Evolutionary conservation across 164 flowering plant species (phyloP), one percentile per base, ranked within the genome.

Genomic region (Magnolia sinica): DNA sequence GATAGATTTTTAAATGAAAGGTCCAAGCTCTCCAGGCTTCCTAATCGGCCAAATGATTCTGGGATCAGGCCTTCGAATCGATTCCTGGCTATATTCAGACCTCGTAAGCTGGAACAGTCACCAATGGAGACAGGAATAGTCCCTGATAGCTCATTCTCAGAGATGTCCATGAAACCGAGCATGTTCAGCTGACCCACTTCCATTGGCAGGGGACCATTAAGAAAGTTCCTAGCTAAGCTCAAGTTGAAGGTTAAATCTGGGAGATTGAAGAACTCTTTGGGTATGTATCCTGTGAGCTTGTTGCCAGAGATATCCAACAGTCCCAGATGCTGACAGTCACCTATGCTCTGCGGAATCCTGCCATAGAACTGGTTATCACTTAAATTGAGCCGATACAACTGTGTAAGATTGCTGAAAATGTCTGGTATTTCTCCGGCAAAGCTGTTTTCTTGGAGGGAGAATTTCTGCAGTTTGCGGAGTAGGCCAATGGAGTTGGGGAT

Each of bases 1-100:
- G 85, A 80, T 23, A 84, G 77, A 9, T 77, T 75, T 74, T 86
- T 86, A 2, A 66, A 22, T 8, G 86, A 83, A 63, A 83, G 79
- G 52, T 83, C 79, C 16, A 83, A n/a, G 14, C 1, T 7, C 51
- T 51, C 58, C 0, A 83, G 22, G n/a, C 67, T 79, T 75, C 18
- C 67, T 55, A 83, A 31, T n/a, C 64, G 27, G 7, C 50, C 24
- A 68, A 86, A 59, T 8, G 79, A 74, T 23, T 64, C 6, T 19
- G 85, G 85, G 64, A 86, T 82, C 27, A 29, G 2, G 19, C 85
- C 85, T 8, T 74, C 72, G 20, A 84, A 79, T 4, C 18, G 37
- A 77, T 86, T 84, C 8, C 77, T 72, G 11, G 22, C 68, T 76
- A 82, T 63, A 19, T 37, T 27, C 9, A 86, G 77, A 14, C 1